Evolutionary conservation across 257 asterid genomes (phyloP).

Genomic region (Scutellaria baicalensis): DNA sequence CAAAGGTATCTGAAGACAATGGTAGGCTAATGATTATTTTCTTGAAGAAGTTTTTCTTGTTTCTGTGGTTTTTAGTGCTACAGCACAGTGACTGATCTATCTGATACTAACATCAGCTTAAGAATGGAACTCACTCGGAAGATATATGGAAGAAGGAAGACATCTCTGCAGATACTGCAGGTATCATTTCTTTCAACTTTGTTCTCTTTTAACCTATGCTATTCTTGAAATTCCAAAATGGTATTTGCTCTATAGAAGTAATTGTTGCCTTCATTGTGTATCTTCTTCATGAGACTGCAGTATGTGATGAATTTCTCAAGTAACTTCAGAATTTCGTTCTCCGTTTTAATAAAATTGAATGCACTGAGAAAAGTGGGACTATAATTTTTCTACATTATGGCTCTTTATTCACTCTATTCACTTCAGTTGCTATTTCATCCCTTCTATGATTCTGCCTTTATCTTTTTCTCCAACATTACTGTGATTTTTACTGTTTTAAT

Average conservation of each 20-base stretch:
- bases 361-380: neutral
- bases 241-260: neutral
- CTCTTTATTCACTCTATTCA: neutral
- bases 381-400: too few relatives aligned
- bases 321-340: neutral
- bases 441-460: neutral
- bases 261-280: neutral
- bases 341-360: neutral
- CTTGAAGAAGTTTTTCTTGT: slow-evolving; percentile 15
- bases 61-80: slow-evolving; percentile 2
- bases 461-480: neutral
- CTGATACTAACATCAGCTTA: slow-evolving; percentile 46
- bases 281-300: neutral
- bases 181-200: slow-evolving; percentile 19
- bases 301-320: neutral
- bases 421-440: neutral
- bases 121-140: slow-evolving; percentile 35
- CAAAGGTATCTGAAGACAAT: slow-evolving; percentile 47
- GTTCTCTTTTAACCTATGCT: neutral
- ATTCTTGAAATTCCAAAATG: neutral
- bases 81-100: slow-evolving; percentile 14
- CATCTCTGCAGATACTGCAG: slow-evolving; percentile 16
- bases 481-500: neutral
- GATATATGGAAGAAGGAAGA: slow-evolving; percentile 51
- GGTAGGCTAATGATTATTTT: slow-evolving; percentile 24